These are phyloP conservation scores for Isatis lusitanica DNA, from an alignment of 441 rosid species.

Conservation along the genomic window DNA sequence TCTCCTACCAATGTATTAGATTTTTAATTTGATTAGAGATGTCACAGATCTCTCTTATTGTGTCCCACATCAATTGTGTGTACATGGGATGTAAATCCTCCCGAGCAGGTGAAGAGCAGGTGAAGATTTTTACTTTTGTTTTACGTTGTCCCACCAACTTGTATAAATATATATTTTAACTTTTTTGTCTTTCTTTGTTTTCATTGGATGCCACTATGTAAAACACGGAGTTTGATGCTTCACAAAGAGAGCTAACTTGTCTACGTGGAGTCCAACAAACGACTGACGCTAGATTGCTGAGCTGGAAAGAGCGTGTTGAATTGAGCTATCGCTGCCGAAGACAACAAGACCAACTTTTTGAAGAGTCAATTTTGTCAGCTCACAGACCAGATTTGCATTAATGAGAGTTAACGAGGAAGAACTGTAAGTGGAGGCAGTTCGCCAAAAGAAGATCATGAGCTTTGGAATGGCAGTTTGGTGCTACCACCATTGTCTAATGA, in stretches of 20 bases:
- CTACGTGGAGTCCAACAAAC: background rate
- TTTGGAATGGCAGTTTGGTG: no score
- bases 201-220: background rate
- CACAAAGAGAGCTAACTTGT: background rate
- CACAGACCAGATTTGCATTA: background rate
- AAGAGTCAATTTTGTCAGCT: background rate
- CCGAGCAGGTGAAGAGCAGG: slow-evolving; percentile 2
- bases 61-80: background rate
- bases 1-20: background rate
- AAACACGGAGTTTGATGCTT: background rate
- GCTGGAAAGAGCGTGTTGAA: background rate
- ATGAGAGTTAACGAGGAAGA: no score
- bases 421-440: no score
- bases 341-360: background rate
- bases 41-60: background rate
- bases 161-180: background rate
- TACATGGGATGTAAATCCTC: background rate
- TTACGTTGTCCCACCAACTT: background rate
- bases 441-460: no score
- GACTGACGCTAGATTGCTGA: background rate
- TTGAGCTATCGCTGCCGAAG: background rate
- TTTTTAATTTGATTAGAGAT: background rate
- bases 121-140: background rate
- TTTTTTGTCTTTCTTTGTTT: background rate
- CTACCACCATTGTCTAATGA: no score